Evolutionary conservation across 1,139 yeast species (phyloP).

Genomic region (Geotrichum restrictum): DNA sequence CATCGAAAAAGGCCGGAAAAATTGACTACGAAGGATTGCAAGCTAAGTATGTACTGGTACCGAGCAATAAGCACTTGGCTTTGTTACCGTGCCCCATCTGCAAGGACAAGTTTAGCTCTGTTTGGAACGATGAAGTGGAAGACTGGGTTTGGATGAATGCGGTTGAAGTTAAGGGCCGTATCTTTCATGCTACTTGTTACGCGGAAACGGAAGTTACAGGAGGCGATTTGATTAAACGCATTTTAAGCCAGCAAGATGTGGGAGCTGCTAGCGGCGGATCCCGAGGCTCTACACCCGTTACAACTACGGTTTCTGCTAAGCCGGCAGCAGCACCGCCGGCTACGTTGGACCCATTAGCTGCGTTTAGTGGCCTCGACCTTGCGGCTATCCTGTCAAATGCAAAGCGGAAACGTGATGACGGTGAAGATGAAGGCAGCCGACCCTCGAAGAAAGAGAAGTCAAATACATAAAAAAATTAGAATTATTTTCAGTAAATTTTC

Average conservation of each 20-base stretch:
- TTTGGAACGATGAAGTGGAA: slow-evolving; percentile 82
- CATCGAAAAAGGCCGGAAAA: slow-evolving; percentile 15
- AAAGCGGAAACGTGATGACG: slow-evolving; percentile 27
- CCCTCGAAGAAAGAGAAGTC: slow-evolving; percentile 23
- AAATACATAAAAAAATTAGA: too few species aligned
- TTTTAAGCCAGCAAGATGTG: slow-evolving; percentile 32
- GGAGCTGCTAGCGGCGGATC: slow-evolving; percentile 2
- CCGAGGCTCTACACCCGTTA: slow-evolving; percentile 21
- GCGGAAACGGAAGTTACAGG: slow-evolving; percentile 58
- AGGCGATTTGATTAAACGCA: slow-evolving; percentile 26
- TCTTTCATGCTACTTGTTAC: slow-evolving; percentile 79
- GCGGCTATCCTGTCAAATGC: slow-evolving; percentile 28
- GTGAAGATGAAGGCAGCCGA: slow-evolving; percentile 20
- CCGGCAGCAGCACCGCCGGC: slow-evolving; percentile 8
- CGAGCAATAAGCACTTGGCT: slow-evolving; percentile 63
- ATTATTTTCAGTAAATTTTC: too few species aligned
- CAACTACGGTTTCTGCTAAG: slow-evolving; percentile 6
- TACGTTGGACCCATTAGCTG: slow-evolving; percentile 4
- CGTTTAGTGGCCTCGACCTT: slow-evolving; percentile 22
- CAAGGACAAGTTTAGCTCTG: slow-evolving; percentile 72
- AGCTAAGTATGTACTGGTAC: slow-evolving; percentile 49
- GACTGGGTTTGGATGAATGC: slow-evolving; percentile 96
- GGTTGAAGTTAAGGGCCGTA: slow-evolving; percentile 60
- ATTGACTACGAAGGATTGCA: slow-evolving; percentile 27
- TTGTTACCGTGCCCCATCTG: slow-evolving; percentile 80